Evolutionary conservation across 2,329 filamentous ascomycete genomes (phyloP).

Genomic region (Grosmannia huntii): DNA sequence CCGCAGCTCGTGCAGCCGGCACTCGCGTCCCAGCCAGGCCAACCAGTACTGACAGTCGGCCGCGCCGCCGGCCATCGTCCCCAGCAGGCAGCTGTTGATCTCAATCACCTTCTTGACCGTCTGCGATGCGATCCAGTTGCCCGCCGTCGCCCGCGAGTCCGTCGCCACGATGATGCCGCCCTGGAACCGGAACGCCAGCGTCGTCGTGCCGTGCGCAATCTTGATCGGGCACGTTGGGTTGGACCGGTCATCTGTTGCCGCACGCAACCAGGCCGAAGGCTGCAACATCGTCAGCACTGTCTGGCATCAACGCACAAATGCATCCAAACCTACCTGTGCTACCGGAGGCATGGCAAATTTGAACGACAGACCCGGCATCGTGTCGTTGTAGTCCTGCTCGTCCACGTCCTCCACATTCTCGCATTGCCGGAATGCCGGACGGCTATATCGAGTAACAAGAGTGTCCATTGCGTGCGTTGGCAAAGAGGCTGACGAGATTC

Average conservation of each 20-base stretch:
- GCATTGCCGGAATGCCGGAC: constrained; percentile 56
- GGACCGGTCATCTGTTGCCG: constrained; percentile 91
- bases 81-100: constrained; percentile 87
- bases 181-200: constrained; percentile 94
- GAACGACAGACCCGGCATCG: constrained; percentile 65
- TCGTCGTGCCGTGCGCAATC: constrained; percentile 97
- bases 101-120: constrained; percentile 99
- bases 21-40: constrained; percentile 97
- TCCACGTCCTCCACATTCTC: constrained; percentile 62
- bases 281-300: constrained; percentile 22
- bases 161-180: constrained; percentile 97
- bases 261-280: constrained; percentile 89
- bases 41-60: constrained; percentile 99
- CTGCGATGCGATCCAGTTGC: constrained; percentile 99
- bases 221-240: constrained; percentile 98
- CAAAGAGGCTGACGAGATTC: neutral
- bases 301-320: too few relatives aligned
- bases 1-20: constrained; percentile 94
- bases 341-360: constrained; percentile 94
- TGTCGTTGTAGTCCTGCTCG: constrained; percentile 59
- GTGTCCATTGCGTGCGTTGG: constrained; percentile 56
- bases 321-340: constrained; percentile 50
- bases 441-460: constrained; percentile 84
- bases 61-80: constrained; percentile 96
- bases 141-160: constrained; percentile 91